Evolutionary conservation across 371 early-diverging fungal species (phyloP).

Genomic region (Zopfochytrium polystomum): DNA sequence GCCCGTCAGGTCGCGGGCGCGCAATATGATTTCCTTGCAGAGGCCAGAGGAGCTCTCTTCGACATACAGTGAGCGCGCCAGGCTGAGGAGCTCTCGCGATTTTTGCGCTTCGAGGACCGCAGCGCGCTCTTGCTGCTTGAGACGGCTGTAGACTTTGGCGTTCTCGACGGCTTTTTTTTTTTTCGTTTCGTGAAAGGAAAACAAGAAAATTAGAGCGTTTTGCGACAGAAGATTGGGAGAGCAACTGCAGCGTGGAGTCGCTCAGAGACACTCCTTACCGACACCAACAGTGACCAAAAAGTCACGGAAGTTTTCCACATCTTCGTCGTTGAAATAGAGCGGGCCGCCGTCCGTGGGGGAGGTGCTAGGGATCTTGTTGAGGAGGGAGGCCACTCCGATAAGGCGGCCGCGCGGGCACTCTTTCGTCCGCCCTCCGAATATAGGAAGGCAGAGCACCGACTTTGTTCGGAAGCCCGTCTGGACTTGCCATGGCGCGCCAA

Average conservation of each 20-base stretch:
- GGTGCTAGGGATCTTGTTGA: constrained; percentile 18
- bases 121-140: constrained; percentile 12
- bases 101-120: constrained; percentile 23
- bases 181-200: too few relatives aligned
- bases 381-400: constrained; percentile 26
- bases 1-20: constrained; percentile 20
- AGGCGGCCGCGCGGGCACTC: constrained; percentile 9
- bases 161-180: constrained; percentile 26
- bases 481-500: too few relatives aligned
- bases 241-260: not conserved
- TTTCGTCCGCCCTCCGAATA: constrained; percentile 18
- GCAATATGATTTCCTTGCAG: constrained; percentile 18
- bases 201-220: too few relatives aligned
- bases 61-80: constrained; percentile 24
- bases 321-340: constrained; percentile 17
- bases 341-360: not conserved
- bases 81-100: constrained; percentile 21
- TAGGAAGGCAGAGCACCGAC: constrained; percentile 31
- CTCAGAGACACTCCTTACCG: constrained; percentile 6
- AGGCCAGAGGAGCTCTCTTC: constrained; percentile 17
- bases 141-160: constrained; percentile 20
- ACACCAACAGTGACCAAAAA: constrained; percentile 22
- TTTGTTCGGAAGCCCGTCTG: constrained; percentile 25
- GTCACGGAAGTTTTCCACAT: constrained; percentile 15
- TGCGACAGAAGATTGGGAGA: constrained; percentile 3